These are phyloP conservation scores for Aspergillus ruber DNA, from an alignment of 2,329 filamentous ascomycete genomes.

Conservation along the genomic window DNA sequence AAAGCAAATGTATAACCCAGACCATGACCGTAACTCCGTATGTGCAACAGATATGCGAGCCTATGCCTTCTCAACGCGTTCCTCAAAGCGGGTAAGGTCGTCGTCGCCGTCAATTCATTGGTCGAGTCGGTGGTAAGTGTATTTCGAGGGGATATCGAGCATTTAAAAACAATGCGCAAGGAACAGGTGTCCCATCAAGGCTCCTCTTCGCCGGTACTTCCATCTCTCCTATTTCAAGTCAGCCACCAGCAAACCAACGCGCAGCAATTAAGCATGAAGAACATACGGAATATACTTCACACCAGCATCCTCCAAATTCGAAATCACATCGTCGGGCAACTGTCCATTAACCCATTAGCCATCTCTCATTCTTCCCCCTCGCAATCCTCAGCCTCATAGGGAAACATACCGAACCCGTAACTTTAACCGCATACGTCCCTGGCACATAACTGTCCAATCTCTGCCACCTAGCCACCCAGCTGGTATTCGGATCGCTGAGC, in stretches of 20 bases:
- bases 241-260: slow-evolving; percentile 7
- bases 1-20: background rate
- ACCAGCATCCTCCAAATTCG: slow-evolving; percentile 52
- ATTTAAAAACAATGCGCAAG: too few species aligned
- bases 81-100: too few species aligned
- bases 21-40: background rate
- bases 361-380: background rate
- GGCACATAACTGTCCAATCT: slow-evolving; percentile 79
- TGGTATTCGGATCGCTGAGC: slow-evolving; percentile 70
- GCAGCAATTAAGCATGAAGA: too few species aligned
- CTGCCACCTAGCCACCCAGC: slow-evolving; percentile 98
- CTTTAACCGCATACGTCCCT: slow-evolving; percentile 91
- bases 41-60: background rate
- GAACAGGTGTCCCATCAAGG: slow-evolving; percentile 8
- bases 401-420: slow-evolving; percentile 64
- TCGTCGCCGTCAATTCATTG: too few species aligned
- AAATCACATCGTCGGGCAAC: slow-evolving; percentile 53
- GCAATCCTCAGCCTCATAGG: background rate
- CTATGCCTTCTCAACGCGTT: too few species aligned
- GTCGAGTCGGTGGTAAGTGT: too few species aligned
- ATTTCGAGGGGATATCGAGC: too few species aligned
- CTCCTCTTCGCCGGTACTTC: slow-evolving; percentile 42
- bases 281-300: slow-evolving; percentile 56
- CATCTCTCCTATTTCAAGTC: slow-evolving; percentile 34
- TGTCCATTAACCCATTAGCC: slow-evolving; percentile 16